Percentiles rank a stretch among this genome's conserved stretches.
Conservation (phyloP, 2,329 filamentous ascomycete genomes). For the Talaromyces rugulosus region DNA sequence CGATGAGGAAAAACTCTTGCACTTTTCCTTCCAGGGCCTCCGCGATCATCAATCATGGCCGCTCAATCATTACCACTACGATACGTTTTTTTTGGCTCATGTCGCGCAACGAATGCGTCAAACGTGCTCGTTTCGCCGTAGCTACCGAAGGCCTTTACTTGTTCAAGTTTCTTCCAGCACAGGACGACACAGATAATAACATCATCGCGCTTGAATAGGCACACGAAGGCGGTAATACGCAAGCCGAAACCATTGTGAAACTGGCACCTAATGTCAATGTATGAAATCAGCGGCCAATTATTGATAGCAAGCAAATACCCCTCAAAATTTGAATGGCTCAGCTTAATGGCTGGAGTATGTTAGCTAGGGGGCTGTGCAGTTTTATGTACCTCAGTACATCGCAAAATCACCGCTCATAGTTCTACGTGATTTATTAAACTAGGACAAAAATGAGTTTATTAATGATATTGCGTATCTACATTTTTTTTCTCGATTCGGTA, state of each 20-base stretch:
- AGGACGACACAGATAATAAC: not conserved
- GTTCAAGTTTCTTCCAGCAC: not conserved
- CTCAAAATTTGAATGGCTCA: not conserved
- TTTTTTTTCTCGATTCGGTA: no score
- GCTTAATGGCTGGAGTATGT: no score
- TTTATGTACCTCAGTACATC: no score
- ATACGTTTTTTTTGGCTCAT: not conserved
- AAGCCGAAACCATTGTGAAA: not conserved
- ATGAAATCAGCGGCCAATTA: not conserved
- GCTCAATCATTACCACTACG: not conserved
- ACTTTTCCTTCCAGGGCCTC: not conserved
- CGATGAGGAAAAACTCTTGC: not conserved
- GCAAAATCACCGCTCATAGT: no score
- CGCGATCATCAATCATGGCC: not conserved
- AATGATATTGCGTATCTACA: no score
- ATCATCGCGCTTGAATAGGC: not conserved
- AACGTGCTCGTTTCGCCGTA: not conserved
- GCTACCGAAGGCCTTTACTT: not conserved
- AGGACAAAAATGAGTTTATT: no score
- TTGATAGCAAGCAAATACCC: not conserved
- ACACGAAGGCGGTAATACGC: not conserved
- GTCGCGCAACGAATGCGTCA: not conserved
- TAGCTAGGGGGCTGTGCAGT: no score
- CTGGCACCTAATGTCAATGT: not conserved
- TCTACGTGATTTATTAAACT: no score